These are phyloP conservation scores for Oemleria cerasiformis DNA, from an alignment of 306 rosid genomes.

Conservation along the genomic window DNA sequence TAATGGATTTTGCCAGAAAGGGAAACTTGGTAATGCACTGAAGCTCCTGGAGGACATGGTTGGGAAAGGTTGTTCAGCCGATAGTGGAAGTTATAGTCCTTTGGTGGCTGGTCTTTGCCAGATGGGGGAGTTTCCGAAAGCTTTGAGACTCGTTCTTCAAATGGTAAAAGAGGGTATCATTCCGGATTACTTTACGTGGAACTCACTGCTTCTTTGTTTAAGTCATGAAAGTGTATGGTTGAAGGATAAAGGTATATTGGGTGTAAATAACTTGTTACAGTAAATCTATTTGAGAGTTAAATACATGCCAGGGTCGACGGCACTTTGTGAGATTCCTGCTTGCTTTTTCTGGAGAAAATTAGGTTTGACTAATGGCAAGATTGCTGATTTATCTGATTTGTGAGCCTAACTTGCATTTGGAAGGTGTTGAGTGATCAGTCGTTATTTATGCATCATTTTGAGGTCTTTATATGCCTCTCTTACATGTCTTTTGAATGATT, in stretches of 20 bases:
- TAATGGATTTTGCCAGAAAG: slow-evolving; percentile 47
- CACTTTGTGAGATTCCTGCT: not conserved
- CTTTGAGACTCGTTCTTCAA: slow-evolving; percentile 36
- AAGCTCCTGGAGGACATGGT: slow-evolving; percentile 57
- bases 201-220: slow-evolving; percentile 38
- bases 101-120: slow-evolving; percentile 44
- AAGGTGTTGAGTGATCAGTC: too few relatives aligned
- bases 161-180: slow-evolving; percentile 49
- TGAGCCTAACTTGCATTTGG: not conserved
- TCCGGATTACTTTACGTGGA: slow-evolving; percentile 57
- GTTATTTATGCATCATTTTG: too few relatives aligned
- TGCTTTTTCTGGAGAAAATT: not conserved
- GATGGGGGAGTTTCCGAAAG: slow-evolving; percentile 55
- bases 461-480: too few relatives aligned
- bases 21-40: slow-evolving; percentile 48
- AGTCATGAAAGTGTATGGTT: slow-evolving; percentile 33
- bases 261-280: slow-evolving; percentile 26
- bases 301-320: not conserved
- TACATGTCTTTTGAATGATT: too few relatives aligned
- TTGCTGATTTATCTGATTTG: not conserved
- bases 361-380: not conserved
- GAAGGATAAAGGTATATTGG: slow-evolving; percentile 21
- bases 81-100: slow-evolving; percentile 42
- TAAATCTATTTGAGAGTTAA: slow-evolving; percentile 21
- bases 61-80: slow-evolving; percentile 51